Percentiles rank a stretch among this genome's conserved stretches.
Evolutionary conservation across 441 rosid species (phyloP).

Genomic region (Gossypium laxum): DNA sequence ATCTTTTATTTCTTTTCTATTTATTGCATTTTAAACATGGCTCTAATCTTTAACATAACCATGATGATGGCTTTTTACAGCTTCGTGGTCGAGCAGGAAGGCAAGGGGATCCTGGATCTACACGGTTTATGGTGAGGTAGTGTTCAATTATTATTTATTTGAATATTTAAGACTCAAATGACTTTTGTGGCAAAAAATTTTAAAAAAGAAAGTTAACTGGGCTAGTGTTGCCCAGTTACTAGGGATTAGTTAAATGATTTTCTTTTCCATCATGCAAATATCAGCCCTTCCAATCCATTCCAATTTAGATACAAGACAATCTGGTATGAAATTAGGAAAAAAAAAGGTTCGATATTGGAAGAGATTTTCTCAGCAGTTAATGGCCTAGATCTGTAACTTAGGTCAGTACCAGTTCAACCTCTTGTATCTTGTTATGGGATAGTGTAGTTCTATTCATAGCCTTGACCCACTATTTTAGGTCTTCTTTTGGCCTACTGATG

Average conservation of each 20-base stretch:
- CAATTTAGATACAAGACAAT: not conserved
- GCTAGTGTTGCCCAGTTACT: not conserved
- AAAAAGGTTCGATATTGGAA: not conserved
- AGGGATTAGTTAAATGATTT: not conserved
- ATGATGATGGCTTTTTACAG: slow-evolving; percentile 27
- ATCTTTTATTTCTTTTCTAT: slow-evolving; percentile 2
- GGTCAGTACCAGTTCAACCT: not conserved
- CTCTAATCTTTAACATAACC: slow-evolving; percentile 7
- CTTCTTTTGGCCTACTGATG: not conserved
- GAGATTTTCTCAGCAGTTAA: not conserved
- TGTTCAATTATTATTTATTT: slow-evolving; percentile 17
- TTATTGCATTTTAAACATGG: slow-evolving; percentile 3
- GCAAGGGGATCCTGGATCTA: slow-evolving; percentile 97
- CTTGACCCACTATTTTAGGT: not conserved
- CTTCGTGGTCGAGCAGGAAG: slow-evolving; percentile 99
- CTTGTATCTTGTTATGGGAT: not conserved
- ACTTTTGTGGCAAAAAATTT: not conserved
- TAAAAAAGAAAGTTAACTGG: not conserved
- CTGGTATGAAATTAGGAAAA: not conserved
- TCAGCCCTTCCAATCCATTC: not conserved
- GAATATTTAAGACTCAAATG: slow-evolving; percentile 5
- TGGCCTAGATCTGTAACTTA: not conserved
- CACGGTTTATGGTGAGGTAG: slow-evolving; percentile 96
- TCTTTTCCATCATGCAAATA: not conserved
- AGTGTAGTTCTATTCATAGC: not conserved